Base-by-base conservation (phyloP, 257 asterid species). In the Plectranthus barbatus region DNA sequence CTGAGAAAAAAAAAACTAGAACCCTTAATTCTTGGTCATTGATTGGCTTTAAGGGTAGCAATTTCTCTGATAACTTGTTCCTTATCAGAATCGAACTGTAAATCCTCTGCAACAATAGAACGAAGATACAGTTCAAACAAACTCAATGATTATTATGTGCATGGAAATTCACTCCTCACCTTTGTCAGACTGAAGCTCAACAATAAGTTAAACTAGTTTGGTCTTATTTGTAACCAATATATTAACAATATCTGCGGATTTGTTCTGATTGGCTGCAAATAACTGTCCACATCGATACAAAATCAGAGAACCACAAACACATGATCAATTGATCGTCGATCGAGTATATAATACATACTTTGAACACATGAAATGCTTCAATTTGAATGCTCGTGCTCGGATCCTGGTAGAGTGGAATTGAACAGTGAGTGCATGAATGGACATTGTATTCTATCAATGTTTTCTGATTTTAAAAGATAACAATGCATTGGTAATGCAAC, bases 321-420 rank as follows among this genome's bases (percentile, higher is more conserved):
- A n/a, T n/a, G n/a, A n/a, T n/a, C n/a, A n/a, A n/a, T n/a, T n/a
- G n/a, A n/a, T n/a, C n/a, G n/a, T n/a, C n/a, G n/a, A n/a, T n/a
- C n/a, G n/a, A n/a, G n/a, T 26, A 46, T 45, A 49, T 15, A 31
- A 29, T 36, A 21, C 60, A 20, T 79, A 90, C 97, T 95, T 90
- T 90, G 41, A 90, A 90, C 60, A 90, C 91, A 57, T 90, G 97
- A 74, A 90, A 90, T 31, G 95, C 92, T 71, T 90, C 97, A 14
- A 90, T 75, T 73, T 87, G 94, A 67, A 90, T 90, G 71, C 87
- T 90, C 78, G 87, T 90, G 91, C 94, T 84, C 0, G 94, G 72
- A 70, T 87, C 97, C 97, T 90, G 86, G 44, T 37, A 78, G 20
- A 72, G 52, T 73, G 33, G 23, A 39, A 48, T 39, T 26, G 23